Conservation (phyloP, 2,329 filamentous ascomycete species). For the Fusarium piperis region DNA sequence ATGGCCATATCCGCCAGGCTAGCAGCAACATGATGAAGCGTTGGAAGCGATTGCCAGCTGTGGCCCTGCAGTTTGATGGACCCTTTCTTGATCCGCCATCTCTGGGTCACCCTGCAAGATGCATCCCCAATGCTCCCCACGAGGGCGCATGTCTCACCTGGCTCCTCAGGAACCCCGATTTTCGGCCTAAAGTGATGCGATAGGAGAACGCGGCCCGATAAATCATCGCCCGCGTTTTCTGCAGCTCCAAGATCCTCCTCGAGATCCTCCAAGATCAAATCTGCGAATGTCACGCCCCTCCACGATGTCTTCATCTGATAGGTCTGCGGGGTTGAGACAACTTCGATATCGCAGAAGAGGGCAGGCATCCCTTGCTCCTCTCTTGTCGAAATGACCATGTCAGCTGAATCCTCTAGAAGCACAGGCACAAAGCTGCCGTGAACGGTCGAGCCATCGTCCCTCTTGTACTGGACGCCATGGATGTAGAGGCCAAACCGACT, state of each 20-base stretch:
- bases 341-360: conserved; percentile 60
- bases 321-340: conserved; percentile 33
- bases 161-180: conserved; percentile 1
- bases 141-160: conserved; percentile 7
- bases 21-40: conserved; percentile 29
- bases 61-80: not conserved
- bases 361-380: conserved; percentile 72
- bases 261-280: conserved; percentile 8
- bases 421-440: conserved; percentile 65
- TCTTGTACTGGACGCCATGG: conserved; percentile 67
- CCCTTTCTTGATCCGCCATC: not conserved
- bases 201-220: not conserved
- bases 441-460: conserved; percentile 57
- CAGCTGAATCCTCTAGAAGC: conserved; percentile 59
- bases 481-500: conserved; percentile 68
- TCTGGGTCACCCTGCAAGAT: conserved; percentile 11
- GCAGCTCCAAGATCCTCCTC: not conserved
- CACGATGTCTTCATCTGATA: conserved; percentile 21
- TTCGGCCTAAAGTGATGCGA: conserved; percentile 19
- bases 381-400: conserved; percentile 64
- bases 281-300: conserved; percentile 19
- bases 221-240: not conserved
- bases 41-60: conserved; percentile 24
- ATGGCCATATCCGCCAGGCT: conserved; percentile 27
- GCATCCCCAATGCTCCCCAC: conserved; percentile 2